Base-by-base conservation (phyloP, 2,329 filamentous ascomycete genomes). In the Aureobasidium musti region DNA sequence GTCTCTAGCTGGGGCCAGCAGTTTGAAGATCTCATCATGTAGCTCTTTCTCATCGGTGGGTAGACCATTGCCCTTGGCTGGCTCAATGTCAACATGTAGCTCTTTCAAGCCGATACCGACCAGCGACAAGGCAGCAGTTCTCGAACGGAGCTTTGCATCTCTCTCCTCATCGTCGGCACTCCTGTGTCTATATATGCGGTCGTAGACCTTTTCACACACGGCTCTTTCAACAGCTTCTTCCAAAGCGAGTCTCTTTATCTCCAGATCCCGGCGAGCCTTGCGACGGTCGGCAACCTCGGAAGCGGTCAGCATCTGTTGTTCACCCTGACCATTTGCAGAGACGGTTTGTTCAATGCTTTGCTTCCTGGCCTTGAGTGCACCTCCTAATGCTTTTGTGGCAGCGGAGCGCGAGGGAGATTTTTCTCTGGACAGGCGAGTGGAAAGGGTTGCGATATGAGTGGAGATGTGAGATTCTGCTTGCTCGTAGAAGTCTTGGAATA, bases 401-500 rank as follows among this genome's bases (percentile, higher is more conserved):
- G 84, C 82, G 1, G 87, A 83, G 5, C 87, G 82, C 0, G 82
- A 78, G 1, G 86, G 83, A 0, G 87, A 87, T 52, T 80, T 81
- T 68, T 90, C 87, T 41, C 91, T 88, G 67, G 86, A 90, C 71
- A 95, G 86, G 49, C 88, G 86, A 23, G 89, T 89, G 2, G 90
- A 89, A 17, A 97, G 82, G 2, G 89, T 87, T 41, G 89, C 90
- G 70, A 97, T 91, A 76, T 98, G 93, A 0, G 92, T 97, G 63
- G 87, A 86, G 67, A 98, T 93, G 72, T 95, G 91, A 1, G 87
- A 84, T 13, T 92, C 89, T 26, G 93, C 91, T 66, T 88, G 85
- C 49, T 85, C 81, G 75, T 99, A 99, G 77, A 98, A 99, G 67
- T 96, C 92, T 78, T 99, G 95, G 75, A 98, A 98, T 63, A 95